A percentile compares a stretch with the other conserved stretches of the same genome.
Evolutionary conservation across 805 yeast species (phyloP).

Genomic region (Ogataea naganishii): DNA sequence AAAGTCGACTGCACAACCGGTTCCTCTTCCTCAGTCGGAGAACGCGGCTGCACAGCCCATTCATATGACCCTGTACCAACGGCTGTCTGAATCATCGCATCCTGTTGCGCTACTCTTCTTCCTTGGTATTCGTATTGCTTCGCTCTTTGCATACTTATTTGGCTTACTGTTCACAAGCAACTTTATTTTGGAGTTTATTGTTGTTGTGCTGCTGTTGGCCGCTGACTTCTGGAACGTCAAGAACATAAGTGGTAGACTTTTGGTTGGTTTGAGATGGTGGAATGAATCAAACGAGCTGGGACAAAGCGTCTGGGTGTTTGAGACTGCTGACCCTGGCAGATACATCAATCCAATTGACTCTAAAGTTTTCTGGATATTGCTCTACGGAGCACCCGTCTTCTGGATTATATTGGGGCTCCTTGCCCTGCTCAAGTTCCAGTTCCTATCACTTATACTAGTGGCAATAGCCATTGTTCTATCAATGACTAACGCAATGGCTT

Average conservation of each 20-base stretch:
- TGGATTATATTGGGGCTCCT: constrained; percentile 73
- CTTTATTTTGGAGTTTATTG: constrained; percentile 70
- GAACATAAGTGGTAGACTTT: constrained; percentile 79
- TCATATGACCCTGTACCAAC: constrained; percentile 29
- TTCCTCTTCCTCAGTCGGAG: no score
- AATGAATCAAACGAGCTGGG: constrained; percentile 67
- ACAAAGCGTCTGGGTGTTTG: constrained; percentile 79
- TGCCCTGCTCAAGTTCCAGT: constrained; percentile 71
- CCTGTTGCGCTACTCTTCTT: constrained; percentile 69
- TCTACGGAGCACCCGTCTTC: constrained; percentile 64
- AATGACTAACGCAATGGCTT: constrained; percentile 79
- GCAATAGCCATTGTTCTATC: constrained; percentile 64
- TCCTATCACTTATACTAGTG: constrained; percentile 56
- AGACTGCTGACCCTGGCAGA: constrained; percentile 66
- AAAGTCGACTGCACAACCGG: no score
- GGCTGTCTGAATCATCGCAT: constrained; percentile 65
- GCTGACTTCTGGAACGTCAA: constrained; percentile 93
- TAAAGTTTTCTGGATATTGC: constrained; percentile 74
- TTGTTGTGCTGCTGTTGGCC: constrained; percentile 66
- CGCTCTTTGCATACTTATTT: constrained; percentile 58
- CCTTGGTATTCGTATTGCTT: constrained; percentile 52
- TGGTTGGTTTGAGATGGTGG: constrained; percentile 97
- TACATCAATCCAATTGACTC: constrained; percentile 87
- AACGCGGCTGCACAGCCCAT: constrained; percentile 6
- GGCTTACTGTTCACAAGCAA: constrained; percentile 61